These are phyloP conservation scores for Backusella psychrophila DNA, from an alignment of 192 early-diverging fungal genomes.

Conservation along the genomic window DNA sequence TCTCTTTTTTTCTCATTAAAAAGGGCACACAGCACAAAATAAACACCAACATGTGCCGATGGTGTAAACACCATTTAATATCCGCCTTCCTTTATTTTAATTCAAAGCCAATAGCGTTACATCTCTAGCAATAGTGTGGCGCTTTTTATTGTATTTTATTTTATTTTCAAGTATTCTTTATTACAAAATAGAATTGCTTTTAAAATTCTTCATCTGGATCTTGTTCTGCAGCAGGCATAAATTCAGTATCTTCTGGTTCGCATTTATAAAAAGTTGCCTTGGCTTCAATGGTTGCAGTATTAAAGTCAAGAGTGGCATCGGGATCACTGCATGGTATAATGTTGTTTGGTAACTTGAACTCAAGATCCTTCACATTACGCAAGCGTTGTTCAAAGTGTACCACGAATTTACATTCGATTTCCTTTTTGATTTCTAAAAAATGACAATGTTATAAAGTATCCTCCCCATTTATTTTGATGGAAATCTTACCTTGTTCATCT, in stretches of 20 bases:
- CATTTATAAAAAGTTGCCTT: constrained; percentile 36
- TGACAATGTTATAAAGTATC: not conserved
- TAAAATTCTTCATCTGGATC: constrained; percentile 22
- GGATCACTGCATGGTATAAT: constrained; percentile 44
- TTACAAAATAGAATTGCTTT: not conserved
- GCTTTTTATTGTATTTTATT: no score
- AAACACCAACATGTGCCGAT: no score
- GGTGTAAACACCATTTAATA: no score
- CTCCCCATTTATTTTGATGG: not conserved
- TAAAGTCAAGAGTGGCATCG: constrained; percentile 42
- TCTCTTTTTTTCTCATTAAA: no score
- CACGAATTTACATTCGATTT: constrained; percentile 31
- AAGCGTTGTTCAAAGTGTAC: constrained; percentile 46
- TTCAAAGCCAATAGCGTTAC: no score
- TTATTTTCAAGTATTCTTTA: no score
- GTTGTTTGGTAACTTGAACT: constrained; percentile 41
- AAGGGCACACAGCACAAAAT: no score
- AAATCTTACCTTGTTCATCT: constrained; percentile 24
- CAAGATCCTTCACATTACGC: constrained; percentile 22
- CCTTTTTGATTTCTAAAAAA: not conserved
- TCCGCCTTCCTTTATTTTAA: no score
- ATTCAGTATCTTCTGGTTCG: constrained; percentile 37
- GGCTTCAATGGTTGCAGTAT: constrained; percentile 46
- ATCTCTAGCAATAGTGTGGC: no score
- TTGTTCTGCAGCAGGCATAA: constrained; percentile 41